Base-by-base conservation (phyloP, 176 grass and related monocot genomes). In the Triticum timopheevii region DNA sequence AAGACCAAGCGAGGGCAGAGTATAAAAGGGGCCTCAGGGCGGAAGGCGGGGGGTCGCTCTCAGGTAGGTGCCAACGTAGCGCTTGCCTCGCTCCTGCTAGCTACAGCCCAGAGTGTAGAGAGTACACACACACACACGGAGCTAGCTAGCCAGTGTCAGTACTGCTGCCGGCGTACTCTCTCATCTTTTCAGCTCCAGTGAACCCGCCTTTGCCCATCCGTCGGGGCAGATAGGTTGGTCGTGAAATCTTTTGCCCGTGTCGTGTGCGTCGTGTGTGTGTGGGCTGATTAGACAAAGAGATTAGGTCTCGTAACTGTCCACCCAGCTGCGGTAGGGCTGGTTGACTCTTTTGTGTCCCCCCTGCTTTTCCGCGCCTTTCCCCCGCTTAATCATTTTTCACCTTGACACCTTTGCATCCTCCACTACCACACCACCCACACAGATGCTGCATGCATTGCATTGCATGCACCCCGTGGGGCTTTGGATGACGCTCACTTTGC, bases 31-130 rank as follows among this genome's bases (percentile, higher is more conserved):
- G 65, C 62, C 40, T 19, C 31, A 9, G 6, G 63, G 69, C 0
- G 50, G 89, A 78, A 54, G 82, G 82, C 86, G 52, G 64, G 65
- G 72, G 33, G 90, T 92, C 90, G 78, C 86, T 85, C 78, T 92
- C 90, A 81, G 13, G 78, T 88, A 88, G 90, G 90, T 88, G 70
- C 73, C 73, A 80, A 56, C 56, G 42, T 20, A 71, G 67, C 50
- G 50, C 50, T 54, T 54, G 50, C 39, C 39, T 42, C 39, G 39
- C 44, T 31, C 25, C 19, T 17, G 39, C 76, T 23, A n/a, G 50
- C 59, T 3, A 13, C 10, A 39, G 38, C 38, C 34, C 38, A 39
- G 2, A 17, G 2, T 80, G 69, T 74, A 74, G 23, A 75, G 13
- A 9, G 42, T 59, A 58, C 54, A 58, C 54, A 58, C 49, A 58